Base-by-base conservation (phyloP, 306 rosid species). In the Cicer yamashitae region DNA sequence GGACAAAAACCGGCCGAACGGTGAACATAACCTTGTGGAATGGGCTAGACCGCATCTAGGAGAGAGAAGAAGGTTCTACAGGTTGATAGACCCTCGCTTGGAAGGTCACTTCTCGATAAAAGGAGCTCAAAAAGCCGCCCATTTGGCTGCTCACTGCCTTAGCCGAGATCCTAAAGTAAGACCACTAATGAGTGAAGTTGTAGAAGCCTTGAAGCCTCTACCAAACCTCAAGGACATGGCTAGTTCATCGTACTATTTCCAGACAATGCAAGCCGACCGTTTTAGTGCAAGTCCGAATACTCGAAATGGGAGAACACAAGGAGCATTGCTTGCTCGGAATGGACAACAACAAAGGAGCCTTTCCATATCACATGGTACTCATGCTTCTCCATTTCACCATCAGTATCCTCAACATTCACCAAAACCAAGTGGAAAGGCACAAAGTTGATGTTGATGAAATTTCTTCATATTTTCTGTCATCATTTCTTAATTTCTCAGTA, bases 41-140 rank as follows among this genome's bases (percentile, higher is more conserved):
- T 93, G 98, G 98, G 97, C 98, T 53, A 90, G 98, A 74, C 98
- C 98, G 10, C 90, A 93, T 84, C 89, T 93, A 15, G 96, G 96
- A 8, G 96, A 66, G 15, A 44, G 54, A 45, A 22, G 71, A 45
- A 44, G 71, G 39, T 66, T 66, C 18, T 66, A 66, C 40, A 14
- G 71, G 53, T 12, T 66, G 17, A 66, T 66, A 2, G 71, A 66
- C 17, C 71, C 71, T 66, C 71, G 71, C 6, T 12, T 66, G 18
- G 71, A 66, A 66, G 71, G 71, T 12, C 71, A 66, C 71, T 66
- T 66, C 54, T 66, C 71, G 18, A 45, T 66, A 66, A 66, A 66
- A 66, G 71, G 71, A 66, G 71, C 71, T 66, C 71, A 66, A 4
- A 66, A 66, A 66, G 71, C 71, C 0, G 56, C 71, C 40, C 71